These are phyloP conservation scores for Sindora glabra DNA, from an alignment of 306 rosid species.

Conservation along the genomic window DNA sequence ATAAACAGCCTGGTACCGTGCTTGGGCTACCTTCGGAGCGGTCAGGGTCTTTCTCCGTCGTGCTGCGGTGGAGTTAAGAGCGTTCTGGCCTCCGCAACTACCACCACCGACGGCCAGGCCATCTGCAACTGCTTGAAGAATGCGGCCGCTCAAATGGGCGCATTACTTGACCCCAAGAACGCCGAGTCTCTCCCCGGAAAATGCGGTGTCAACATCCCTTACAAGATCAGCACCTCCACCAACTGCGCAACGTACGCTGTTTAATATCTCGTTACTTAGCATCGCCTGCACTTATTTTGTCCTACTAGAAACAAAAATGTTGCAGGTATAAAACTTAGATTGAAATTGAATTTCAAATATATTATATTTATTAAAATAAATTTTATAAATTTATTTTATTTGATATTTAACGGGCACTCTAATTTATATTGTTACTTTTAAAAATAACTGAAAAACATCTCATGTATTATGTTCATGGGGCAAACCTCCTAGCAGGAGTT, in stretches of 20 bases:
- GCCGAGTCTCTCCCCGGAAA: constrained; percentile 24
- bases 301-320: too few species aligned
- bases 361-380: too few species aligned
- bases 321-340: too few species aligned
- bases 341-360: too few species aligned
- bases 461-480: too few species aligned
- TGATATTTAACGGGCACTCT: too few species aligned
- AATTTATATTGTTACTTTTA: too few species aligned
- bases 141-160: background rate
- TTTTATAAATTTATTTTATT: too few species aligned
- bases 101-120: background rate
- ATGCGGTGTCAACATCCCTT: constrained; percentile 40
- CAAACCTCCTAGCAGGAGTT: too few species aligned
- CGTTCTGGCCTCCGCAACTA: background rate
- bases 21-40: background rate
- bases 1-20: background rate
- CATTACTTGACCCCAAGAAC: background rate
- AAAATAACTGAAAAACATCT: too few species aligned
- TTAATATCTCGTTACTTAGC: too few species aligned
- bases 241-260: constrained; percentile 26
- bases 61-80: constrained; percentile 29
- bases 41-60: background rate
- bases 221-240: constrained; percentile 47
- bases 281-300: too few species aligned
- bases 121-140: constrained; percentile 44